A percentile compares a stretch with the other conserved stretches of the same genome.
phyloP scores from a whole-genome alignment of 2,329 filamentous ascomycete genomes.

The Neurospora sp. region DNA sequence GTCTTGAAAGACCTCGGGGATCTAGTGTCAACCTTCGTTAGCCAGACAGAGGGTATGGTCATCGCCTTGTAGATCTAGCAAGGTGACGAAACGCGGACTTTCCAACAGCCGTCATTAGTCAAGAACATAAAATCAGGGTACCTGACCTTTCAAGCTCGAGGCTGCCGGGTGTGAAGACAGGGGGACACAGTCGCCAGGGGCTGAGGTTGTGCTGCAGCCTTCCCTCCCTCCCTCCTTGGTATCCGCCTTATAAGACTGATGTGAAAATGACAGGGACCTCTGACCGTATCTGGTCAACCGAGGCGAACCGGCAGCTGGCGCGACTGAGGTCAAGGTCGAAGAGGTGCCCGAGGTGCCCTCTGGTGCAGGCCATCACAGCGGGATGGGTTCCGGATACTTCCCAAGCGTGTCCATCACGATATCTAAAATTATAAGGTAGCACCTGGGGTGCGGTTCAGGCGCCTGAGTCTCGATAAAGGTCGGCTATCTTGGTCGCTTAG shows the following conservation, averaged over 20 bases:
- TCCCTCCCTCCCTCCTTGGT: background rate
- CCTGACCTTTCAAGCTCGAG: background rate
- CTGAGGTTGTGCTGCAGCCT: background rate
- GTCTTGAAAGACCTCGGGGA: background rate
- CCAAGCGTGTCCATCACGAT: background rate
- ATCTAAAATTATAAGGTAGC: background rate
- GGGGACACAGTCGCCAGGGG: background rate
- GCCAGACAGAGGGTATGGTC: background rate
- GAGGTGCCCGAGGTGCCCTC: background rate
- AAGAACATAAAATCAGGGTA: background rate
- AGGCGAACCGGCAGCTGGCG: background rate
- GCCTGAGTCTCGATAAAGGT: background rate
- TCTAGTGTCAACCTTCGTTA: background rate
- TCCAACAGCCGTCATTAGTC: background rate
- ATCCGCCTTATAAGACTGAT: background rate
- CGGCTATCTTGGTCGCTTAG: background rate
- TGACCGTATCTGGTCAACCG: background rate
- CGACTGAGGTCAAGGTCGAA: background rate
- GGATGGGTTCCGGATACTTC: background rate
- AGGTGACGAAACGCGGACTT: background rate
- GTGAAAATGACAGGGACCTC: background rate
- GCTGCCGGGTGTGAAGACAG: background rate
- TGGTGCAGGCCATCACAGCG: background rate
- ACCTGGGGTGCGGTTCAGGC: background rate
- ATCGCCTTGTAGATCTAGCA: background rate